Base-by-base conservation (phyloP, 306 rosid species). In the Prunus fruticosa region DNA sequence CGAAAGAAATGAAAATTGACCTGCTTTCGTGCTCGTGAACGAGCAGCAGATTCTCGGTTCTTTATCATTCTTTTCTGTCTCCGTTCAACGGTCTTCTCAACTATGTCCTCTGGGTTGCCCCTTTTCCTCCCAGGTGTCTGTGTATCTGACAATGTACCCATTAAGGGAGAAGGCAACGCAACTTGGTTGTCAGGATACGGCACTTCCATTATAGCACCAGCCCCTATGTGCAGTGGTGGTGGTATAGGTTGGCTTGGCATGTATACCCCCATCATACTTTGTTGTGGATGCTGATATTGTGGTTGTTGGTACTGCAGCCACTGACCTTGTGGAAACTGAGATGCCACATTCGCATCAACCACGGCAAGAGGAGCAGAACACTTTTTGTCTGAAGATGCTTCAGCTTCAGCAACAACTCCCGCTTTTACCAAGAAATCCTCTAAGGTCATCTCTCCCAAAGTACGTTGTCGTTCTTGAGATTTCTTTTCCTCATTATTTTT, bases 41-140 rank as follows among this genome's bases (percentile, higher is more conserved):
- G 98, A 5, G 98, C 97, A 64, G 98, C 98, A 69, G 98, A 94
- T 86, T 92, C 98, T 46, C 98, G 88, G 69, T 94, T 94, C 89
- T 94, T 94, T 70, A 94, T 95, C 98, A 95, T 95, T 79, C 98
- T 82, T 78, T 95, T 95, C 71, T 95, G 98, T 85, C 95, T 86
- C 81, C 93, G 86, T 81, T 95, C 98, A 7, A 92, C 96, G 13
- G 95, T 92, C 84, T 78, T 95, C 86, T 88, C 97, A 2, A 89
- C 81, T 57, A 88, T 77, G 58, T 92, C 91, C 49, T 84, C 97
- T 0, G 93, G 83, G 1, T 83, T 57, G 72, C 91, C 88, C 75
- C 98, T 84, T 86, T 95, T 95, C 78, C 96, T 84, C 20, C 90
- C 90, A 70, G 85, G 74, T 30, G 82, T 82, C 75, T 79, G 89